phyloP scores from a whole-genome alignment of 345 rosid genomes.

The Luvunga scandens region DNA sequence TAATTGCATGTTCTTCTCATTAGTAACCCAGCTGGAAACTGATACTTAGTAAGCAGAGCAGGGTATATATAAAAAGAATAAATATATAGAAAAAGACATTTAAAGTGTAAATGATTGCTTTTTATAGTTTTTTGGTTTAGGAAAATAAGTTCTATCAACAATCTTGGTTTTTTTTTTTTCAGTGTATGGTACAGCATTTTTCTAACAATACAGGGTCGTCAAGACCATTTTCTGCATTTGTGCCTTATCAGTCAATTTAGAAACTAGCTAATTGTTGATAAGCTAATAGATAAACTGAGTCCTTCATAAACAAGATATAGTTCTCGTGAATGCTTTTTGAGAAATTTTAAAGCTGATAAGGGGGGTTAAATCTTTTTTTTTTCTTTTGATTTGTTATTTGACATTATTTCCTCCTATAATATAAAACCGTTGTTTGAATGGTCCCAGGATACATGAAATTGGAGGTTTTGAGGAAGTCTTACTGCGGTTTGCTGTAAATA shows the following conservation, averaged over 20 bases:
- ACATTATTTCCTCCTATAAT: constrained; percentile 14
- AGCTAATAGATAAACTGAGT: background rate
- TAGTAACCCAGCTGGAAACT: background rate
- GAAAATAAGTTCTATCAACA: background rate
- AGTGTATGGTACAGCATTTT: background rate
- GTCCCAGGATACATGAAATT: constrained; percentile 53
- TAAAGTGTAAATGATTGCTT: background rate
- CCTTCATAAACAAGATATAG: background rate
- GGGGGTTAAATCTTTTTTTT: background rate
- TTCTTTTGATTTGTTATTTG: background rate
- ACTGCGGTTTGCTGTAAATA: constrained; percentile 48
- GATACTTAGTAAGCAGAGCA: background rate
- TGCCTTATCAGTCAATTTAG: background rate
- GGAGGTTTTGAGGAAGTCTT: constrained; percentile 57
- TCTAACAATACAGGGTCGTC: background rate
- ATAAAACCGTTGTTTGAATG: constrained; percentile 9
- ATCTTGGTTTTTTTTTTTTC: background rate
- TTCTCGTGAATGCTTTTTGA: background rate
- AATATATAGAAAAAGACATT: background rate
- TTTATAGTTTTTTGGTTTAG: background rate
- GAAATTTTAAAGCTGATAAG: constrained; percentile 1
- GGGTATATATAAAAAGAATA: background rate
- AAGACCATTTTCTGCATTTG: background rate
- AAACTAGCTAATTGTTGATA: background rate
- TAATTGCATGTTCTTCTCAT: background rate